Percentiles rank a stretch among this genome's conserved stretches.
phyloP scores from a whole-genome alignment of 1,284 basidiomycete genomes.

The Cryptococcus floricola region DNA sequence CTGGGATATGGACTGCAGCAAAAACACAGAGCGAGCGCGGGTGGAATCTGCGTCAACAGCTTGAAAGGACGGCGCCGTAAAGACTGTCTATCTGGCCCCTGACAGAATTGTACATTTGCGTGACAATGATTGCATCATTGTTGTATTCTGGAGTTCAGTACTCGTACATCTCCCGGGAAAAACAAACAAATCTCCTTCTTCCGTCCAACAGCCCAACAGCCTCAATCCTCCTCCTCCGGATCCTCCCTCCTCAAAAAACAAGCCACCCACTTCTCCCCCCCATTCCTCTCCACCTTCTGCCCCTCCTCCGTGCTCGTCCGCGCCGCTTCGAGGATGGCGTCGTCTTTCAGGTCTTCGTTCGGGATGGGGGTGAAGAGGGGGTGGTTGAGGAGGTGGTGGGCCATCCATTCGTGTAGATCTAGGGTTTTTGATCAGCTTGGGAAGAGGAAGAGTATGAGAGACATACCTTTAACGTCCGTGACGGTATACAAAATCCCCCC shows the following conservation, averaged over 20 bases:
- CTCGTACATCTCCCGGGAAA: too few relatives aligned
- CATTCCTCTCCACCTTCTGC: conserved; percentile 90
- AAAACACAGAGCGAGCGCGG: too few relatives aligned
- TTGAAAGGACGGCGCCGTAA: too few relatives aligned
- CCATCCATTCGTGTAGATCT: conserved; percentile 96
- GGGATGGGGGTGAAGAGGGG: conserved; percentile 80
- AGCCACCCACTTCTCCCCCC: conserved; percentile 69
- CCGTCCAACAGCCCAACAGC: too few relatives aligned
- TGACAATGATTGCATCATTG: too few relatives aligned
- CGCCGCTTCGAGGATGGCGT: conserved; percentile 71
- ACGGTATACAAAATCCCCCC: conserved; percentile 96
- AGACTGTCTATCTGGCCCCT: too few relatives aligned
- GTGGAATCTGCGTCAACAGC: too few relatives aligned
- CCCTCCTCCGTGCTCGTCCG: conserved; percentile 89
- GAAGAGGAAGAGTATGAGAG: not conserved
- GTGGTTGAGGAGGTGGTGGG: conserved; percentile 74
- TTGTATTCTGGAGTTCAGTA: too few relatives aligned
- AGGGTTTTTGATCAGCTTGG: not conserved
- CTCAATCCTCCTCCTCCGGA: conserved; percentile 19
- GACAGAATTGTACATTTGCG: too few relatives aligned
- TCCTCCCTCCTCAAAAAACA: conserved; percentile 42
- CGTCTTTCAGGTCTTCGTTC: conserved; percentile 64
- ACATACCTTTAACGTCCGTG: conserved; percentile 74
- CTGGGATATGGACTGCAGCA: too few relatives aligned
- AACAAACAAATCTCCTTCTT: too few relatives aligned